Percentiles rank a stretch among this genome's conserved stretches.
These are phyloP conservation scores for Castanea mollissima DNA, from an alignment of 306 rosid genomes.

Conservation along the genomic window DNA sequence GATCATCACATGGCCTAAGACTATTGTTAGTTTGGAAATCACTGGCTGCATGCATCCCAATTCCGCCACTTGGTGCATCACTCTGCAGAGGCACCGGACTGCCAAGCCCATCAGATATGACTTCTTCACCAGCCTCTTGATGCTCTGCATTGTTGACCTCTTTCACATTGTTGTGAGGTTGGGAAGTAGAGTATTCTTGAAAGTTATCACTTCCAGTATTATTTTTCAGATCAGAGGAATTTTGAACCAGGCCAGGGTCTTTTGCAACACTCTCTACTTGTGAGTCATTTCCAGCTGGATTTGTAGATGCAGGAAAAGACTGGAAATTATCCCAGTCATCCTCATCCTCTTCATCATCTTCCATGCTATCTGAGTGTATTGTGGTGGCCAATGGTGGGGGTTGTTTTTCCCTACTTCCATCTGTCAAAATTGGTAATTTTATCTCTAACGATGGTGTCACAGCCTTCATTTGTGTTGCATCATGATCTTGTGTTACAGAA, in stretches of 20 bases:
- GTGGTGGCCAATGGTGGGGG: conserved; percentile 20
- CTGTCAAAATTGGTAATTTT: conserved; percentile 54
- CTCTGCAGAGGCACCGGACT: conserved; percentile 11
- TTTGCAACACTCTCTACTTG: conserved; percentile 28
- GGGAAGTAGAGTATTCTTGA: conserved; percentile 33
- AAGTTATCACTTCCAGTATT: conserved; percentile 19
- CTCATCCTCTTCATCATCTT: conserved; percentile 58
- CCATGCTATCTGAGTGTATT: conserved; percentile 12
- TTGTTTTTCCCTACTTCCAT: conserved; percentile 41
- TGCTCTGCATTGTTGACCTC: conserved; percentile 2
- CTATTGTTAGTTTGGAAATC: conserved; percentile 19
- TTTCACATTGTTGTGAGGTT: conserved; percentile 18
- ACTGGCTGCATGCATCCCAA: conserved; percentile 12
- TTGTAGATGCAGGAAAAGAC: conserved; percentile 71
- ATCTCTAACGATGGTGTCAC: conserved; percentile 59
- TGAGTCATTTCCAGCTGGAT: conserved; percentile 45
- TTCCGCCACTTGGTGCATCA: not conserved
- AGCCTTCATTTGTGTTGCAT: conserved; percentile 37
- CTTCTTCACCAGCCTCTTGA: conserved; percentile 29
- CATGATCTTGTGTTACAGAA: conserved; percentile 69
- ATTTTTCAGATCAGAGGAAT: conserved; percentile 28
- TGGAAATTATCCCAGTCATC: conserved; percentile 97
- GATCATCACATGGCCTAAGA: conserved; percentile 12
- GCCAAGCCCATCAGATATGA: conserved; percentile 4
- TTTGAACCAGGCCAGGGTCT: conserved; percentile 33